phyloP scores from a whole-genome alignment of 768 basidiomycete species.

The Ramaria sp. region DNA sequence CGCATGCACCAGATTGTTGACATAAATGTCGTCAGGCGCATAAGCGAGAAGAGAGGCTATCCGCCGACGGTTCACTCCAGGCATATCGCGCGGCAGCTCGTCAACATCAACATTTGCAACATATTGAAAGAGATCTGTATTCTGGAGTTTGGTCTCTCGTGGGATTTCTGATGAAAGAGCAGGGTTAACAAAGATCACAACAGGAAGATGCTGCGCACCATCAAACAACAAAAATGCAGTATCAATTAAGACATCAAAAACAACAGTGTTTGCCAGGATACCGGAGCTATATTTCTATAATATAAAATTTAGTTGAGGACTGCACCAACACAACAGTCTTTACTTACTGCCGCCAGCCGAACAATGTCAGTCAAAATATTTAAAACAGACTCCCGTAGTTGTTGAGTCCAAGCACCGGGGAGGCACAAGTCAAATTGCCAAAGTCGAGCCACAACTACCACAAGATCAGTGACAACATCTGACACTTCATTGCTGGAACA shows the following conservation, averaged over 20 bases:
- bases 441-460: conserved; percentile 52
- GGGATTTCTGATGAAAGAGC: conserved; percentile 43
- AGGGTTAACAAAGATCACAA: not conserved
- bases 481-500: not conserved
- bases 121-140: conserved; percentile 52
- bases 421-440: conserved; percentile 68
- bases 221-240: conserved; percentile 66
- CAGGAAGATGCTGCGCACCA: conserved; percentile 31
- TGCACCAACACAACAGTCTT: too few species aligned
- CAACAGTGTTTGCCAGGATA: conserved; percentile 30
- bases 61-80: conserved; percentile 45
- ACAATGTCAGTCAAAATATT: conserved; percentile 34
- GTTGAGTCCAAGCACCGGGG: conserved; percentile 42
- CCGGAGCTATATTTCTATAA: conserved; percentile 10
- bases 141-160: conserved; percentile 38
- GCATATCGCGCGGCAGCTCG: conserved; percentile 44
- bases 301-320: not conserved
- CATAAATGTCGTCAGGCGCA: conserved; percentile 36
- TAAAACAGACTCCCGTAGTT: conserved; percentile 34
- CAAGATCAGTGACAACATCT: conserved; percentile 24
- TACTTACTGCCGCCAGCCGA: conserved; percentile 40
- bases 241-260: conserved; percentile 60
- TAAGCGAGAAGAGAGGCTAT: conserved; percentile 48
- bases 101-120: conserved; percentile 43
- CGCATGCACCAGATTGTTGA: conserved; percentile 47